Conservation (phyloP, 192 early-diverging fungal genomes). For the Paraglomus brasilianum region DNA sequence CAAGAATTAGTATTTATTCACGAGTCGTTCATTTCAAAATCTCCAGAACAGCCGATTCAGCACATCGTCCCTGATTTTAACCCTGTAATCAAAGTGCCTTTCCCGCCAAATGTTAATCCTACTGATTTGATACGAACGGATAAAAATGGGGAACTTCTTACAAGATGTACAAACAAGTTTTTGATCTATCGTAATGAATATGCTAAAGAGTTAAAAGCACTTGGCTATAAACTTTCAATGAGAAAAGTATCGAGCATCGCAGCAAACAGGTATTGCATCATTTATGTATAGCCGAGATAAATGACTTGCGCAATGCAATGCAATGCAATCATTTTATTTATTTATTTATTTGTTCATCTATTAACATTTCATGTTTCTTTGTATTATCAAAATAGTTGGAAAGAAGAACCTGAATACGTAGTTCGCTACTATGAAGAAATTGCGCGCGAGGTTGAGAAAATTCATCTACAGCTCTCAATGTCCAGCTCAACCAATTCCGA, state of each 20-base stretch:
- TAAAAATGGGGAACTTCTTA: conserved; percentile 1
- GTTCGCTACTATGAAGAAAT: conserved; percentile 24
- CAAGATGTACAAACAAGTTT: conserved; percentile 27
- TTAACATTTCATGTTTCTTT: too few species aligned
- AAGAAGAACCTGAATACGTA: conserved; percentile 23
- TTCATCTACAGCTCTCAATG: conserved; percentile 20
- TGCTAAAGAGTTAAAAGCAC: conserved; percentile 12
- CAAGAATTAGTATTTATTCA: conserved; percentile 25
- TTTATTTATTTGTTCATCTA: too few species aligned
- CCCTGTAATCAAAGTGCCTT: conserved; percentile 6
- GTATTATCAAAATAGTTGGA: background rate
- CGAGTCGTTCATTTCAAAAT: conserved; percentile 5
- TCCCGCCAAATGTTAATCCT: conserved; percentile 26
- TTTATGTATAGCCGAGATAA: too few species aligned
- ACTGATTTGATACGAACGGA: conserved; percentile 16
- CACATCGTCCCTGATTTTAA: background rate
- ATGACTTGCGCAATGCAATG: too few species aligned
- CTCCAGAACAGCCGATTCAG: conserved; percentile 17
- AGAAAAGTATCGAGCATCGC: conserved; percentile 23
- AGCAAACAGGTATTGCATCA: background rate
- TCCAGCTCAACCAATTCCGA: background rate
- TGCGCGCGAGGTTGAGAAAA: conserved; percentile 20
- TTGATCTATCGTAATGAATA: conserved; percentile 32
- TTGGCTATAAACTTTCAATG: conserved; percentile 4
- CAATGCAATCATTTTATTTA: too few species aligned